Percentiles rank a stretch among this genome's conserved stretches.
Evolutionary conservation across 2,329 filamentous ascomycete genomes (phyloP).

Genomic region (Endothia cerciana): DNA sequence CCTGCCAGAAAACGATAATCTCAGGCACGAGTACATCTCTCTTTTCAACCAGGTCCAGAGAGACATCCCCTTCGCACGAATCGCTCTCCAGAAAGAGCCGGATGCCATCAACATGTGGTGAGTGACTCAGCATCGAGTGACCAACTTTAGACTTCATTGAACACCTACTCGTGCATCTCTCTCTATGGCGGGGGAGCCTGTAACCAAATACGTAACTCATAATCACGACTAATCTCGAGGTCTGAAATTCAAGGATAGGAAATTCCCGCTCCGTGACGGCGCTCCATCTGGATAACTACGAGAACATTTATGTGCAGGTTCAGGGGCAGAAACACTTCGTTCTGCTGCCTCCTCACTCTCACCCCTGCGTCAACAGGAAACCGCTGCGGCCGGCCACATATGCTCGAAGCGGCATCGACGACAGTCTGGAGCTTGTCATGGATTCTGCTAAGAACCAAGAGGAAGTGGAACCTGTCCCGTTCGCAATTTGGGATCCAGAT

Average conservation of each 20-base stretch:
- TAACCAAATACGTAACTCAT: neutral
- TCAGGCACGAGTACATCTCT: conserved; percentile 70
- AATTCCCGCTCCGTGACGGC: conserved; percentile 71
- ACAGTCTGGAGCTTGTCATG: conserved; percentile 35
- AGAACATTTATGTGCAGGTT: conserved; percentile 82
- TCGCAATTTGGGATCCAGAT: conserved; percentile 78
- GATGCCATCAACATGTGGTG: conserved; percentile 79
- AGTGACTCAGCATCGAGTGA: neutral
- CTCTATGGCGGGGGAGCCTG: neutral
- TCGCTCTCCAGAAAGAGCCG: conserved; percentile 66
- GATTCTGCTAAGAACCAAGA: conserved; percentile 40
- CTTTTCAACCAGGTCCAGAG: conserved; percentile 66
- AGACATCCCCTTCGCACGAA: conserved; percentile 72
- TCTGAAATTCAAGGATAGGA: conserved; percentile 59
- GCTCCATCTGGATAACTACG: conserved; percentile 82
- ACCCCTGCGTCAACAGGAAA: conserved; percentile 70
- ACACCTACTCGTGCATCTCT: no score
- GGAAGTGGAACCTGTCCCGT: conserved; percentile 55
- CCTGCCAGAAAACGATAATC: conserved; percentile 75
- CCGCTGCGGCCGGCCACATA: conserved; percentile 64
- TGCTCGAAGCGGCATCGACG: conserved; percentile 40
- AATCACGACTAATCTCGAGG: neutral
- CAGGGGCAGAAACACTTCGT: conserved; percentile 75
- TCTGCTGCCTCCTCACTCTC: conserved; percentile 71
- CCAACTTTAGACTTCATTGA: neutral